Evolutionary conservation across 371 early-diverging fungal genomes (phyloP).

Genomic region (Saksenaea vasiformis): DNA sequence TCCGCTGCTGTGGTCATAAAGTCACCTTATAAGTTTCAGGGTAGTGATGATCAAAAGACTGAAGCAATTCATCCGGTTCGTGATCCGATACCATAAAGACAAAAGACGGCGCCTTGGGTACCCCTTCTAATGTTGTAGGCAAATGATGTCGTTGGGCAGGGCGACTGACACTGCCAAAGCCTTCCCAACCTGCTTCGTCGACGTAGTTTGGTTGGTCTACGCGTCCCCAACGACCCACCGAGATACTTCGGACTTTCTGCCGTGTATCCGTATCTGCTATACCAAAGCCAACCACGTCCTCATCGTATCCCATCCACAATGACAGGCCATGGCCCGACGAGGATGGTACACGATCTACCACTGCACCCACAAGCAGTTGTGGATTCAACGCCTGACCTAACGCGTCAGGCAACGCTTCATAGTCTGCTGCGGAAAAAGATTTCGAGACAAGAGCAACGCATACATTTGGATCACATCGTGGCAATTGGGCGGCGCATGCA

Average conservation of each 20-base stretch:
- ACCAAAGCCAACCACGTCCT: constrained; percentile 25
- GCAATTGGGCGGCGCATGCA: constrained; percentile 10
- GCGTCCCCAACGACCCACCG: constrained; percentile 64
- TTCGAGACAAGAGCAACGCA: constrained; percentile 47
- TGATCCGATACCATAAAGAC: constrained; percentile 61
- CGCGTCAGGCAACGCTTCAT: constrained; percentile 11
- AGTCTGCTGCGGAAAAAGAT: constrained; percentile 33
- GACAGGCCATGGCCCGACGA: constrained; percentile 50
- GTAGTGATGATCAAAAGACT: constrained; percentile 53
- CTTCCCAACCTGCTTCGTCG: constrained; percentile 49
- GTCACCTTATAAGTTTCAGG: constrained; percentile 49
- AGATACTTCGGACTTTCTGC: constrained; percentile 49
- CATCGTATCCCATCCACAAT: constrained; percentile 33
- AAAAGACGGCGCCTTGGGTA: constrained; percentile 27
- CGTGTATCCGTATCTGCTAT: constrained; percentile 36
- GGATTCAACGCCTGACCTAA: constrained; percentile 20
- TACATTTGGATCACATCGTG: constrained; percentile 20
- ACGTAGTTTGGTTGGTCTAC: constrained; percentile 43
- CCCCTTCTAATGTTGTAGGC: constrained; percentile 9
- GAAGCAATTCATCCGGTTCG: constrained; percentile 65
- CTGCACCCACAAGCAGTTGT: constrained; percentile 36
- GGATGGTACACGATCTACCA: constrained; percentile 56
- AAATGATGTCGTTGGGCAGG: constrained; percentile 25
- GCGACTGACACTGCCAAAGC: constrained; percentile 44
- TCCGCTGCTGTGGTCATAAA: not conserved